phyloP scores from a whole-genome alignment of 495 filamentous ascomycete species.

The Hypoxylon perforatum region DNA sequence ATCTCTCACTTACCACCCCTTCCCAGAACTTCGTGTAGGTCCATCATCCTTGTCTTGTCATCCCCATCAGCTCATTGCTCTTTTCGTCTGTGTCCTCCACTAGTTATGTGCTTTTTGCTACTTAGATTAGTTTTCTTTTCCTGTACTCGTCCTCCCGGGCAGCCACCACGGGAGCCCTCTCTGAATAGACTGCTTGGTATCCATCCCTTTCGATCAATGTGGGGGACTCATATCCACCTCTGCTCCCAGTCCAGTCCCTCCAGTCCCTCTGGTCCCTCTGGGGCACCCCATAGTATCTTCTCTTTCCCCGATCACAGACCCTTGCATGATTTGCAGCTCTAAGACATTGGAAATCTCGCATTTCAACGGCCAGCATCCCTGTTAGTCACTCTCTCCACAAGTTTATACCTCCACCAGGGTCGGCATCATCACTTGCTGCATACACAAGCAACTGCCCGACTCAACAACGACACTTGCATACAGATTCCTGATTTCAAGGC shows the following conservation, averaged over 20 bases:
- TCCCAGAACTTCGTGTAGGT: constrained; percentile 32
- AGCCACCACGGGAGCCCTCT: constrained; percentile 17
- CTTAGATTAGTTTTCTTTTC: constrained; percentile 14
- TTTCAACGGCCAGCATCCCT: constrained; percentile 50
- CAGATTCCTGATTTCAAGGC: constrained; percentile 10
- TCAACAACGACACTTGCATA: constrained; percentile 29
- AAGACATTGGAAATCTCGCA: constrained; percentile 47
- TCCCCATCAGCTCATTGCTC: constrained; percentile 33
- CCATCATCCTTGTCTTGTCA: constrained; percentile 42
- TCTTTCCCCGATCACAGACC: constrained; percentile 42
- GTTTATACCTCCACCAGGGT: constrained; percentile 25
- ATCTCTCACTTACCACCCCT: constrained; percentile 22
- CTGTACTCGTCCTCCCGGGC: constrained; percentile 6
- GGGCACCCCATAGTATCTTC: constrained; percentile 40
- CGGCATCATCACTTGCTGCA: constrained; percentile 25
- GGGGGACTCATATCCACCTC: constrained; percentile 37
- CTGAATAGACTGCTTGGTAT: constrained; percentile 11
- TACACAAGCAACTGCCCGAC: constrained; percentile 44
- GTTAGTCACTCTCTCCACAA: constrained; percentile 27
- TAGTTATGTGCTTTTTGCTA: constrained; percentile 29
- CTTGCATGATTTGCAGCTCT: constrained; percentile 53
- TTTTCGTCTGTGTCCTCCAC: constrained; percentile 27
- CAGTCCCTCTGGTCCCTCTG: constrained; percentile 30
- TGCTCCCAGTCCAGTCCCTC: too few species aligned
- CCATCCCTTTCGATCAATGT: constrained; percentile 39